phyloP scores from a whole-genome alignment of 148 eudicot genomes.

The Chenopodium quinoa region DNA sequence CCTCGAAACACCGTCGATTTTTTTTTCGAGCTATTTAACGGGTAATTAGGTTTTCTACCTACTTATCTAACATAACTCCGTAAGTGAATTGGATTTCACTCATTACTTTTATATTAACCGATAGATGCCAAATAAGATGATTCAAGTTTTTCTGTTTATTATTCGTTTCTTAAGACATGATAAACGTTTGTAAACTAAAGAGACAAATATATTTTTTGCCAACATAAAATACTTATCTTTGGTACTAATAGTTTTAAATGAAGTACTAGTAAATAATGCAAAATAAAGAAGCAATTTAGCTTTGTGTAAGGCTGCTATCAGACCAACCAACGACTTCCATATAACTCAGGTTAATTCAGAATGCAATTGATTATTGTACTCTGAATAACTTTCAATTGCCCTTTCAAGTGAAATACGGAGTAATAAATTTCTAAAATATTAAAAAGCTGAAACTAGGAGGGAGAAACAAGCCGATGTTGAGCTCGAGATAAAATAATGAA shows the following conservation, averaged over 20 bases:
- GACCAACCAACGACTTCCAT: neutral
- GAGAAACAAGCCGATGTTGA: neutral
- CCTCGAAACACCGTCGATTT: no score
- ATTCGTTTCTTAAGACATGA: no score
- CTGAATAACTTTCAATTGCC: neutral
- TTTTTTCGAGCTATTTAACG: no score
- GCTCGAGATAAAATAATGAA: neutral
- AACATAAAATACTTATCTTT: neutral
- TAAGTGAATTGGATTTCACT: no score
- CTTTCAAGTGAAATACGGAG: neutral
- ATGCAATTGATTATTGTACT: neutral
- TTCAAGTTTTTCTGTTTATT: no score
- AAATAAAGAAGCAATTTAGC: conserved; percentile 13
- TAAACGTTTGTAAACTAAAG: no score
- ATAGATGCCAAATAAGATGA: no score
- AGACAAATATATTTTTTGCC: no score
- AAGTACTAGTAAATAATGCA: neutral
- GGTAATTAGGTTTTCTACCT: no score
- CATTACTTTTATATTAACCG: no score
- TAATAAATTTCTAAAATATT: no score
- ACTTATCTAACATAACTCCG: no score
- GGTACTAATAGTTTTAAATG: neutral
- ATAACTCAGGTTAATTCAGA: neutral
- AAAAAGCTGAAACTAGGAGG: conserved; percentile 3
- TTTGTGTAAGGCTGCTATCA: conserved; percentile 20